Percentiles rank a stretch among this genome's conserved stretches.
Conservation (phyloP, 1,139 yeast genomes). For the Geotrichum restrictum region DNA sequence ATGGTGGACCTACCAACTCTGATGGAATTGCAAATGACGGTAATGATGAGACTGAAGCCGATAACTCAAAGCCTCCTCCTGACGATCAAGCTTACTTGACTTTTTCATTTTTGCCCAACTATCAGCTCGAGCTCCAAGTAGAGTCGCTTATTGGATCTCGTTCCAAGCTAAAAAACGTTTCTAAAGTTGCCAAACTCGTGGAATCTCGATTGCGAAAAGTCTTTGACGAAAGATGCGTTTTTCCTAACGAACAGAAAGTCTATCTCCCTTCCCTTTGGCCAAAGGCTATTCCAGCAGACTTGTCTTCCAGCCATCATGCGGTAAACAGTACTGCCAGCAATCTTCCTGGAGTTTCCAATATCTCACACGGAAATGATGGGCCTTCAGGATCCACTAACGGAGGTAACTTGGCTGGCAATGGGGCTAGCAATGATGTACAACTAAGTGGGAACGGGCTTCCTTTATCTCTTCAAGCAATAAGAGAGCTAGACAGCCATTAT, state of each 20-base stretch:
- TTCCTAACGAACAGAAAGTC: slow-evolving; percentile 84
- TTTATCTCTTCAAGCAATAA: slow-evolving; percentile 8
- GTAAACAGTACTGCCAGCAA: background rate
- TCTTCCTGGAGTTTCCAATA: background rate
- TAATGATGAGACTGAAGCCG: slow-evolving; percentile 13
- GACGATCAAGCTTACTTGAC: slow-evolving; percentile 58
- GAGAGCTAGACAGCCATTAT: slow-evolving; percentile 1
- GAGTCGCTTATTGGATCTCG: slow-evolving; percentile 80
- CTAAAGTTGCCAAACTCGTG: slow-evolving; percentile 79
- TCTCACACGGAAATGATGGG: background rate
- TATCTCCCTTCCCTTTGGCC: slow-evolving; percentile 90
- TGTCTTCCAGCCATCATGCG: background rate
- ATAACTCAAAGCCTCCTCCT: slow-evolving; percentile 11
- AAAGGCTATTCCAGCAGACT: background rate
- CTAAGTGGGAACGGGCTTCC: background rate
- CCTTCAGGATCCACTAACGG: background rate
- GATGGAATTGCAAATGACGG: slow-evolving; percentile 21
- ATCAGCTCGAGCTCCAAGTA: slow-evolving; percentile 77
- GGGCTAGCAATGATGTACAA: background rate
- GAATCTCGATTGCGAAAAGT: slow-evolving; percentile 80
- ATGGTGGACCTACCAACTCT: slow-evolving; percentile 15
- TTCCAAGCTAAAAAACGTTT: slow-evolving; percentile 87
- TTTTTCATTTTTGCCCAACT: slow-evolving; percentile 89
- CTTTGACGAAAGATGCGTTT: slow-evolving; percentile 90
- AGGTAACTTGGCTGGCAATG: background rate